Percentiles rank a stretch among this genome's conserved stretches.
phyloP scores from a whole-genome alignment of 2,329 filamentous ascomycete genomes.

The Stemphylium beticola region DNA sequence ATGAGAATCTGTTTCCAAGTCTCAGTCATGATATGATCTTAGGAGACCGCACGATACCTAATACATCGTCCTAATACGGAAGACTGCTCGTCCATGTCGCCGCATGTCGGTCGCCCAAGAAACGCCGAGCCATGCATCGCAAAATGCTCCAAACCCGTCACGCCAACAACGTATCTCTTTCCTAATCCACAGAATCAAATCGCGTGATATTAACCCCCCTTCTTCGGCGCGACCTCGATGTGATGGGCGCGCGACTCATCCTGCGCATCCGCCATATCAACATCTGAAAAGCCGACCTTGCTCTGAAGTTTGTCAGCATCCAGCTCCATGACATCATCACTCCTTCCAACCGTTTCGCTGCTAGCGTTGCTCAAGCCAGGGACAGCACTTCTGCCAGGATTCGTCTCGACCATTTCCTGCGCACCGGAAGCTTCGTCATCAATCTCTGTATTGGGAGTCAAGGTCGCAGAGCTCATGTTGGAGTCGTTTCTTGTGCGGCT shows the following conservation, averaged over 20 bases:
- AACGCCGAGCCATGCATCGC: neutral
- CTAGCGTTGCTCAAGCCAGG: conserved; percentile 27
- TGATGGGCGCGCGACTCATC: conserved; percentile 24
- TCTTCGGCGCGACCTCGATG: conserved; percentile 35
- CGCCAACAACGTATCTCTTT: neutral
- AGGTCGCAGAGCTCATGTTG: conserved; percentile 33
- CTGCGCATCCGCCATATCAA: conserved; percentile 30
- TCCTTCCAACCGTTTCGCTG: conserved; percentile 30
- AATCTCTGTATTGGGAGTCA: conserved; percentile 45
- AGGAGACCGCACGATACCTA: too few species aligned
- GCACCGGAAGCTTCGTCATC: conserved; percentile 28
- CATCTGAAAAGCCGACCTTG: conserved; percentile 25
- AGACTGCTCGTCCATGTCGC: too few species aligned
- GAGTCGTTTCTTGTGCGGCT: conserved; percentile 19
- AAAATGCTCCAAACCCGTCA: neutral
- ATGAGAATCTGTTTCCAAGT: too few species aligned
- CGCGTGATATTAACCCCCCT: conserved; percentile 22
- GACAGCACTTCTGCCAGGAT: conserved; percentile 27
- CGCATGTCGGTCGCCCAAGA: neutral
- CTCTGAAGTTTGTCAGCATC: conserved; percentile 13
- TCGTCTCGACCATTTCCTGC: conserved; percentile 37
- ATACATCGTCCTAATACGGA: too few species aligned
- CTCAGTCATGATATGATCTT: too few species aligned
- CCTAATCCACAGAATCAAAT: too few species aligned
- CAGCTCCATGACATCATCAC: conserved; percentile 30